phyloP scores from a whole-genome alignment of 1,139 yeast genomes.

The Meyerozyma athensensis region DNA sequence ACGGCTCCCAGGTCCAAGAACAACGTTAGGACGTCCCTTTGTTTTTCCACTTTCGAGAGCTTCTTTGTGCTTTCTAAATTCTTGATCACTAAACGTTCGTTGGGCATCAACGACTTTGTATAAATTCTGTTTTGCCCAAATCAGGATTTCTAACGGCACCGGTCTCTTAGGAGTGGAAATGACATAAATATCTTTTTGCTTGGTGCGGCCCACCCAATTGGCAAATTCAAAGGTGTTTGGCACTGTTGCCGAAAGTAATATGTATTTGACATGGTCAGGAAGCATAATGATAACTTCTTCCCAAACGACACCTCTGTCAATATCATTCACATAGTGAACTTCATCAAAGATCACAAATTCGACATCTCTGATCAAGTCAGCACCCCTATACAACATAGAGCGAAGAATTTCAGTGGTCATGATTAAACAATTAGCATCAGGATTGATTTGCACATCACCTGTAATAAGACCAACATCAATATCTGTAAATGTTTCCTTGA shows the following conservation, averaged over 20 bases:
- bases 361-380: slow-evolving; percentile 93
- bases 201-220: slow-evolving; percentile 96
- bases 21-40: slow-evolving; percentile 28
- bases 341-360: slow-evolving; percentile 97
- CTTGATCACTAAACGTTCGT: slow-evolving; percentile 61
- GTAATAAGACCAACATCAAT: slow-evolving; percentile 92
- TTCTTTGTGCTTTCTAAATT: slow-evolving; percentile 60
- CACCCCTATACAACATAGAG: slow-evolving; percentile 94
- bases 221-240: slow-evolving; percentile 98
- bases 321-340: slow-evolving; percentile 95
- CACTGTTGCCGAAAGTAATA: slow-evolving; percentile 88
- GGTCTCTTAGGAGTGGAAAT: slow-evolving; percentile 96
- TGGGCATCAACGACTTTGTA: slow-evolving; percentile 72
- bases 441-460: slow-evolving; percentile 96
- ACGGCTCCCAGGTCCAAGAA: slow-evolving; percentile 40
- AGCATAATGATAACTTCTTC: slow-evolving; percentile 96
- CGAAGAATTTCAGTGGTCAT: slow-evolving; percentile 97
- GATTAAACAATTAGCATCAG: slow-evolving; percentile 92
- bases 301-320: slow-evolving; percentile 98
- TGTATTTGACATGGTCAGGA: slow-evolving; percentile 91
- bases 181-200: slow-evolving; percentile 91
- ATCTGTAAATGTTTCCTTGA: slow-evolving; percentile 71
- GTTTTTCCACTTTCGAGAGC: slow-evolving; percentile 40
- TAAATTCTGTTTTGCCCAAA: slow-evolving; percentile 72
- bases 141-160: slow-evolving; percentile 81